Conservation (phyloP, 2,329 filamentous ascomycete genomes). For the Daldinia eschscholtzii region DNA sequence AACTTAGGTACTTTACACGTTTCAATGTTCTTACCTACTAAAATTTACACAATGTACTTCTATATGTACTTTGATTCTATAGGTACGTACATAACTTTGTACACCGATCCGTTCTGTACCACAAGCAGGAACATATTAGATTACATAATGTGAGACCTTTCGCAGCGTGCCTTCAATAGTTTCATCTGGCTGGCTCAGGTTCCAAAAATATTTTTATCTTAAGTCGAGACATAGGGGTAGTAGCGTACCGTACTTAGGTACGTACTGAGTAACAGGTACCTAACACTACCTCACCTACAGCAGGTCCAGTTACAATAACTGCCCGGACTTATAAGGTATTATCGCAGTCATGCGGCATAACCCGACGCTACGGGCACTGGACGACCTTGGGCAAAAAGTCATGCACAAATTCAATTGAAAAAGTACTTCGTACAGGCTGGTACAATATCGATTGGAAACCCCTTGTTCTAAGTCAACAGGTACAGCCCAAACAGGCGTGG, state of each 20-base stretch:
- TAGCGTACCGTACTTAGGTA: not conserved
- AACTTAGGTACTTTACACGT: too few relatives aligned
- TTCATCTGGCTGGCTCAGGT: not conserved
- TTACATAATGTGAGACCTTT: not conserved
- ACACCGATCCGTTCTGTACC: not conserved
- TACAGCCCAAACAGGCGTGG: constrained; percentile 27
- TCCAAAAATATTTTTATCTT: not conserved
- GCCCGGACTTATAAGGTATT: constrained; percentile 5
- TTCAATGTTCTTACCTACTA: not conserved
- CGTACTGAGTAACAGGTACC: too few relatives aligned
- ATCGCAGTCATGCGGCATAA: constrained; percentile 23
- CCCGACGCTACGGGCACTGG: constrained; percentile 24
- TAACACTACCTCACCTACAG: too few relatives aligned
- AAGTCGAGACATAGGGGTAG: constrained; percentile 5
- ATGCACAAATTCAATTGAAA: constrained; percentile 9
- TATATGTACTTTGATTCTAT: not conserved
- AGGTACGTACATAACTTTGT: not conserved
- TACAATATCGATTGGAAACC: constrained; percentile 7
- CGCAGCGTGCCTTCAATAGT: not conserved
- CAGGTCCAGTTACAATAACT: too few relatives aligned
- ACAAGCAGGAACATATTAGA: not conserved
- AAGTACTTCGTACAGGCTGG: not conserved
- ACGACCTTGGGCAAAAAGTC: not conserved
- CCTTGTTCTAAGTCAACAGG: constrained; percentile 29
- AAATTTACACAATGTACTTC: not conserved